Evolutionary conservation across 2,329 filamentous ascomycete species (phyloP).

Genomic region (Beauveria varroae): DNA sequence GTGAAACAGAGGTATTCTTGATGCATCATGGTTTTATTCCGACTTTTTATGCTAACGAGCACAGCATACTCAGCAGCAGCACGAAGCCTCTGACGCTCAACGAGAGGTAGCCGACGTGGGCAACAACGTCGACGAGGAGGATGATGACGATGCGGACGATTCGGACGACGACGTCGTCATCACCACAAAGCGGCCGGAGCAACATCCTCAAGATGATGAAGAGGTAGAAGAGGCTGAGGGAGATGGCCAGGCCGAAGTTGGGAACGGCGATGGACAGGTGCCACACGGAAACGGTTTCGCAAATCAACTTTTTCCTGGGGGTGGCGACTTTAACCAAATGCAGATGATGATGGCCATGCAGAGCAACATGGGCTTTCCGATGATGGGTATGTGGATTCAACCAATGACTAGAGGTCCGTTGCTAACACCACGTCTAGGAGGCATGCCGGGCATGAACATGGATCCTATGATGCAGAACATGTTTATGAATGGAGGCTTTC

Average conservation of each 20-base stretch:
- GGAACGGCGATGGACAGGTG: conserved; percentile 25
- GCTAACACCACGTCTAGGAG: conserved; percentile 30
- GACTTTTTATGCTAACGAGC: not conserved
- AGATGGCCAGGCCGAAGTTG: conserved; percentile 23
- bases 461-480: conserved; percentile 72
- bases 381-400: conserved; percentile 69
- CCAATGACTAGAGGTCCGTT: not conserved
- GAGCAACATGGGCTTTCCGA: conserved; percentile 61
- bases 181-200: conserved; percentile 16
- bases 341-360: conserved; percentile 75
- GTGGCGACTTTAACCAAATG: conserved; percentile 67
- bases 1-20: conserved; percentile 4
- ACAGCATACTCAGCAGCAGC: conserved; percentile 10
- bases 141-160: conserved; percentile 14
- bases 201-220: conserved; percentile 15
- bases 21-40: not conserved
- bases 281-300: conserved; percentile 36
- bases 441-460: conserved; percentile 80
- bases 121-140: conserved; percentile 13
- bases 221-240: conserved; percentile 18
- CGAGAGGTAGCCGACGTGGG: not conserved
- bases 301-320: conserved; percentile 50
- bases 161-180: conserved; percentile 12
- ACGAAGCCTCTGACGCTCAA: not conserved
- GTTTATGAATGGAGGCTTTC: conserved; percentile 73